Evolutionary conservation across 331 rosid species (phyloP).

Genomic region (Malus hybrid): DNA sequence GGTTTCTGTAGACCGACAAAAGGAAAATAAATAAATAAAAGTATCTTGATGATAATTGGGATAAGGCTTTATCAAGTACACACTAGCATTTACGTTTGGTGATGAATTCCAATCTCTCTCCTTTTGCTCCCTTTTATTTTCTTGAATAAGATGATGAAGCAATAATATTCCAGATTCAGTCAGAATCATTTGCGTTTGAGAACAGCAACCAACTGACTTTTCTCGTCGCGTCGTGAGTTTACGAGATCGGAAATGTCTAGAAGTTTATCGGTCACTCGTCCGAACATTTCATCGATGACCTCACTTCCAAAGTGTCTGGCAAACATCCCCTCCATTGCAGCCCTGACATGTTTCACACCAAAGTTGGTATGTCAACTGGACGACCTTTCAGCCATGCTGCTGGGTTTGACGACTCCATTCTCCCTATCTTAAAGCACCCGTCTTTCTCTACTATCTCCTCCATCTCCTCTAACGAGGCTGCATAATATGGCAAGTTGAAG

Average conservation of each 20-base stretch:
- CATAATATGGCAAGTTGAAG: conserved; percentile 46
- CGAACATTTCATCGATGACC: conserved; percentile 28
- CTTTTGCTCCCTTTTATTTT: too few species aligned
- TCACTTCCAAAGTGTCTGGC: conserved; percentile 23
- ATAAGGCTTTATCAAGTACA: too few species aligned
- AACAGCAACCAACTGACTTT: conserved; percentile 28
- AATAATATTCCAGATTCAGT: too few species aligned
- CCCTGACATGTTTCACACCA: conserved; percentile 28
- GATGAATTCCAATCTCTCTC: too few species aligned
- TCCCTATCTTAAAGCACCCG: conserved; percentile 32
- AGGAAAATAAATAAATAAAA: too few species aligned
- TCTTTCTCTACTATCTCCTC: conserved; percentile 24
- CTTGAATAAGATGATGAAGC: too few species aligned
- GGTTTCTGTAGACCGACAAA: too few species aligned
- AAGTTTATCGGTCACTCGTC: conserved; percentile 15
- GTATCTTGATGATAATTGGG: too few species aligned
- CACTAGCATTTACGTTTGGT: too few species aligned
- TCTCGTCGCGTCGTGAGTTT: conserved; percentile 18
- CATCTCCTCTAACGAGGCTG: conserved; percentile 39
- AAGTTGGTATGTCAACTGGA: conserved; percentile 1
- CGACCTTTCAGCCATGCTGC: conserved; percentile 31
- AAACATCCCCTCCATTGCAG: conserved; percentile 40
- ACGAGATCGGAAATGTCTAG: neutral
- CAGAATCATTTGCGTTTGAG: neutral
- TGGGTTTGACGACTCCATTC: conserved; percentile 35